A percentile compares a stretch with the other conserved stretches of the same genome.
These are phyloP conservation scores for Dactylellina cionopaga DNA, from an alignment of 2,329 filamentous ascomycete species.

Conservation along the genomic window DNA sequence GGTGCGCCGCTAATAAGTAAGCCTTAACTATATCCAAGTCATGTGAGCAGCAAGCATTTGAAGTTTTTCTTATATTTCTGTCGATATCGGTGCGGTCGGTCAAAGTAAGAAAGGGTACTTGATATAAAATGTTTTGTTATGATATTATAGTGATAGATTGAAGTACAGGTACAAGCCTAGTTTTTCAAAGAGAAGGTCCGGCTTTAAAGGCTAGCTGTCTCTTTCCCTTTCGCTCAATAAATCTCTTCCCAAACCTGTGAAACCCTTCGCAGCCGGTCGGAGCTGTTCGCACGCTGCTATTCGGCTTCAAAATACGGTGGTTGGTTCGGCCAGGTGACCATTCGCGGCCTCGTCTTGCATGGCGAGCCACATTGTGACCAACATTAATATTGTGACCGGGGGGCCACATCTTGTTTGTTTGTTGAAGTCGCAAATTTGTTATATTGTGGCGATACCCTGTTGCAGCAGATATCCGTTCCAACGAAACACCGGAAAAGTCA, in stretches of 20 bases:
- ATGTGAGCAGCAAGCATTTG: too few relatives aligned
- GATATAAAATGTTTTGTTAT: too few relatives aligned
- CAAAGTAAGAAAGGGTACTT: too few relatives aligned
- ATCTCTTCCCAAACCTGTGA: constrained; percentile 41
- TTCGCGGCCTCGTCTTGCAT: constrained; percentile 23
- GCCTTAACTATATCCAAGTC: background rate
- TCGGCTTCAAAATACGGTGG: constrained; percentile 49
- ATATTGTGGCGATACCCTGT: background rate
- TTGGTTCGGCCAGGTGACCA: constrained; percentile 48
- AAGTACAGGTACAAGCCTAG: too few relatives aligned
- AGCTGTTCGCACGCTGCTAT: constrained; percentile 9
- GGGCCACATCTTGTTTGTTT: constrained; percentile 38
- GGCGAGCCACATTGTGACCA: constrained; percentile 34
- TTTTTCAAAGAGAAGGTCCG: too few relatives aligned
- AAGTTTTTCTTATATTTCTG: too few relatives aligned
- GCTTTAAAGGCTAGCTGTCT: constrained; percentile 7
- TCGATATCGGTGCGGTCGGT: background rate
- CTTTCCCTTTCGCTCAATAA: constrained; percentile 15
- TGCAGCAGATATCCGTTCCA: background rate
- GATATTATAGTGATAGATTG: too few relatives aligned
- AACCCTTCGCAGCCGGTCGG: constrained; percentile 24
- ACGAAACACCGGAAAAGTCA: background rate
- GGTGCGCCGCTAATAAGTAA: constrained; percentile 4
- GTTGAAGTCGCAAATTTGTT: too few relatives aligned
- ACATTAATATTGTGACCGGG: constrained; percentile 11